phyloP scores from a whole-genome alignment of 78 protist genomes.

The Monocercomonoides exilis region DNA sequence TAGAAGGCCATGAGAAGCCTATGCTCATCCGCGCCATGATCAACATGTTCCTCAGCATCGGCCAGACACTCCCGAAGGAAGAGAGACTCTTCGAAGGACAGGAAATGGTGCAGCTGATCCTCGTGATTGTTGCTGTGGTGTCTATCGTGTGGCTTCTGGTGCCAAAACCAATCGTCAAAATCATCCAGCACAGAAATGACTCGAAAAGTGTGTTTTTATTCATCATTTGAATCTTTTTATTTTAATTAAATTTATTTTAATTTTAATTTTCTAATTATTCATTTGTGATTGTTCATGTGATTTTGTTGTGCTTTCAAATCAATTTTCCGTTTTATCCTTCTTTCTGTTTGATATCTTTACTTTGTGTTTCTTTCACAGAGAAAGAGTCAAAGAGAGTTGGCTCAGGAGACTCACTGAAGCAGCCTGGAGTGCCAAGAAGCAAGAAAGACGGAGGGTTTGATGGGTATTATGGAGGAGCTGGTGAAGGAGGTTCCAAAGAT shows the following conservation, averaged over 20 bases:
- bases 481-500: no score
- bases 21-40: slow-evolving; percentile 8
- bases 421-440: neutral
- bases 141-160: slow-evolving; percentile 74
- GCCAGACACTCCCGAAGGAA: neutral
- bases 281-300: no score
- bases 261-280: no score
- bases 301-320: no score
- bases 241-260: no score
- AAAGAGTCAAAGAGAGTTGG: neutral
- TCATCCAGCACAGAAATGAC: neutral
- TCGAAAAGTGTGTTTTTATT: neutral
- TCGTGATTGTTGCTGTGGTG: slow-evolving; percentile 60
- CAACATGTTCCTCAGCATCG: neutral
- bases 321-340: no score
- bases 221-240: no score
- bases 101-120: slow-evolving; percentile 46
- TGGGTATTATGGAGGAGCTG: neutral
- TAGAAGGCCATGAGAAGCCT: neutral
- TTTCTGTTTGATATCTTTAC: no score
- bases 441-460: neutral
- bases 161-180: slow-evolving; percentile 62
- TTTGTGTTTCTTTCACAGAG: no score
- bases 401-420: neutral
- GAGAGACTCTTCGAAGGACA: slow-evolving; percentile 37